phyloP scores from a whole-genome alignment of 2,329 filamentous ascomycete species.

The Colletotrichum filicis region DNA sequence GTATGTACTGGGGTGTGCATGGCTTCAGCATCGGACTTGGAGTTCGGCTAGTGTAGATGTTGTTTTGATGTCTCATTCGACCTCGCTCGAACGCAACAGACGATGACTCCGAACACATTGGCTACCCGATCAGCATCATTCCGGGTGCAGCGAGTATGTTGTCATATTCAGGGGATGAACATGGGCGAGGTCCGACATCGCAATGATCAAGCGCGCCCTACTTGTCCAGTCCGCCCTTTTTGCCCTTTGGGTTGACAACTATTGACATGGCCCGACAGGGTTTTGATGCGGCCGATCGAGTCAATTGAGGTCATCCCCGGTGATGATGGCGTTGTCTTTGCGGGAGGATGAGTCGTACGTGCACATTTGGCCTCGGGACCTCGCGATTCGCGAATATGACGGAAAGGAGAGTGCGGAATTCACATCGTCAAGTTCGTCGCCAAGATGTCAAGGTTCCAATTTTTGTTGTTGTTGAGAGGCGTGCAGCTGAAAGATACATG shows the following conservation, averaged over 20 bases:
- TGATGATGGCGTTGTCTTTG: background rate
- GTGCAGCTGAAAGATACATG: background rate
- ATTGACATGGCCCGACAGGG: constrained; percentile 5
- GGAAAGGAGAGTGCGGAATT: background rate
- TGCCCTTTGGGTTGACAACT: constrained; percentile 11
- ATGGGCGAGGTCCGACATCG: background rate
- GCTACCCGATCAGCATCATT: background rate
- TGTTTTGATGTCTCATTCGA: background rate
- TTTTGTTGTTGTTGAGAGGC: background rate
- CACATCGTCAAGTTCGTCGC: background rate
- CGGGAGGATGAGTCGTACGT: background rate
- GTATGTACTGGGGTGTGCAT: no score
- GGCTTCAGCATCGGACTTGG: background rate
- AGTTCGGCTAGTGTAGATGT: background rate
- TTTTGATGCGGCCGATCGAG: background rate
- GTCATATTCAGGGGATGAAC: background rate
- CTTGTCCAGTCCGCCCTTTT: background rate
- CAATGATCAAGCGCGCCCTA: constrained; percentile 22
- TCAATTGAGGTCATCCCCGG: background rate
- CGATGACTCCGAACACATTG: background rate
- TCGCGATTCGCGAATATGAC: background rate
- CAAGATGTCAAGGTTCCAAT: background rate
- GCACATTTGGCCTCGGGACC: background rate
- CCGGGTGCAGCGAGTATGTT: background rate
- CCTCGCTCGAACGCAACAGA: background rate